Evolutionary conservation across 805 yeast genomes (phyloP).

Genomic region (Limtongia smithiae): DNA sequence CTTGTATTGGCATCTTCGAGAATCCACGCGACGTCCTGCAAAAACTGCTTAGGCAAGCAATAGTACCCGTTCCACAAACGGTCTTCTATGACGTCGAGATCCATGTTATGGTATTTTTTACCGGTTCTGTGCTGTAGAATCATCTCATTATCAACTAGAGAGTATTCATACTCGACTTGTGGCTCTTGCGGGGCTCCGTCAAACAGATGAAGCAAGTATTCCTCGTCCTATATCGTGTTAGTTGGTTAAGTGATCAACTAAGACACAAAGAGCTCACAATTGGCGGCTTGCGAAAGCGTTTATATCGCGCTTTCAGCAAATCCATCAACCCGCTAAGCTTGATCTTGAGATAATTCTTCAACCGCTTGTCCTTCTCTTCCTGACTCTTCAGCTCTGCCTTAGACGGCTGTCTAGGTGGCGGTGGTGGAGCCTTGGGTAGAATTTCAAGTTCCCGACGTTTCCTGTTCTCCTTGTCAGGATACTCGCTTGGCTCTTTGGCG

Average conservation of each 20-base stretch:
- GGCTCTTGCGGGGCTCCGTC: constrained; percentile 47
- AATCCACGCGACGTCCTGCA: constrained; percentile 80
- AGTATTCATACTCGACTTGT: constrained; percentile 36
- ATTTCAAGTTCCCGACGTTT: constrained; percentile 40
- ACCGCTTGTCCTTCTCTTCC: constrained; percentile 67
- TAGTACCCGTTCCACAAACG: constrained; percentile 95
- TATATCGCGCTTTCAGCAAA: constrained; percentile 77
- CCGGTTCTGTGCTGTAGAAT: constrained; percentile 78
- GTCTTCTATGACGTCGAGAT: constrained; percentile 88
- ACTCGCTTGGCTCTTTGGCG: constrained; percentile 64
- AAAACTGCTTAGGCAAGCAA: constrained; percentile 85
- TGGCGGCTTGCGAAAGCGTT: constrained; percentile 84
- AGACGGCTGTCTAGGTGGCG: constrained; percentile 38
- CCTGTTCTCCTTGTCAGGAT: constrained; percentile 57
- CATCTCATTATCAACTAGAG: constrained; percentile 52
- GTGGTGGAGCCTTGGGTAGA: constrained; percentile 41
- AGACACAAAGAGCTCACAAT: constrained; percentile 44
- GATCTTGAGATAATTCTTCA: constrained; percentile 80
- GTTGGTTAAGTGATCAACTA: background rate
- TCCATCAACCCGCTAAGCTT: constrained; percentile 88
- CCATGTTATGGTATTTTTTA: constrained; percentile 76
- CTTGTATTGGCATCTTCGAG: constrained; percentile 67
- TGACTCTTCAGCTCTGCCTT: constrained; percentile 46
- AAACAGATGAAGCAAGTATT: constrained; percentile 67
- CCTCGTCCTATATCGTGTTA: constrained; percentile 46